A percentile compares a stretch with the other conserved stretches of the same genome.
Conservation (phyloP, 352 stramenopile genomes). For the Phytophthora pini region DNA sequence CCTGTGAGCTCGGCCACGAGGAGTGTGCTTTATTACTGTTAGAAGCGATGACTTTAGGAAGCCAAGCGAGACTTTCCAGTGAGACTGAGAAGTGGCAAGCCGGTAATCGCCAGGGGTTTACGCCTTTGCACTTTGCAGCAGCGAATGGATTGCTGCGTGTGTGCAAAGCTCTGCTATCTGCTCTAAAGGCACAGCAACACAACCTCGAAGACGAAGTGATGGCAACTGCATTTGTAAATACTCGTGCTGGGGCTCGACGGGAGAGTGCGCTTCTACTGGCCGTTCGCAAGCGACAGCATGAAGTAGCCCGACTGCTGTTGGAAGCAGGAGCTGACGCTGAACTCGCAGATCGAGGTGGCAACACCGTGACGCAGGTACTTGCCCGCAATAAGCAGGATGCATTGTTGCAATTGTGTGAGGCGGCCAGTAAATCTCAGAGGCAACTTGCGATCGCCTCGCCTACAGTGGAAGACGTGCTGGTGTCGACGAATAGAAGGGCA, state of each 20-base stretch:
- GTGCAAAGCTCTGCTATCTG: constrained; percentile 42
- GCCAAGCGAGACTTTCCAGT: neutral
- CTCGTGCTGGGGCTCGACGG: constrained; percentile 38
- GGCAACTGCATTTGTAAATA: constrained; percentile 37
- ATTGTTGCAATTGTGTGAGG: constrained; percentile 51
- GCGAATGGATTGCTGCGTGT: constrained; percentile 46
- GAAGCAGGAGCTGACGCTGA: constrained; percentile 49
- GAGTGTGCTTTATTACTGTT: constrained; percentile 60
- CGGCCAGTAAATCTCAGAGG: constrained; percentile 25
- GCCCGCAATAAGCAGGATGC: constrained; percentile 55
- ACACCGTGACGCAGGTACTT: constrained; percentile 58
- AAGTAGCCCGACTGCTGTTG: constrained; percentile 51
- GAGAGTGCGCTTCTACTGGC: constrained; percentile 75
- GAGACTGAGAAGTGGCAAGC: constrained; percentile 44
- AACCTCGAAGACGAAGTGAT: constrained; percentile 46
- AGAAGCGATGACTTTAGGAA: constrained; percentile 13
- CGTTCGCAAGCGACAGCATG: constrained; percentile 59
- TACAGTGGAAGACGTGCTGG: constrained; percentile 15
- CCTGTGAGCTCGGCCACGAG: constrained; percentile 60
- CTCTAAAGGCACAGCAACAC: constrained; percentile 42
- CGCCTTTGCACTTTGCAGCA: constrained; percentile 66
- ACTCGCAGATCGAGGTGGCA: constrained; percentile 56
- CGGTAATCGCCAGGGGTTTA: constrained; percentile 61
- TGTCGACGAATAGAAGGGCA: neutral
- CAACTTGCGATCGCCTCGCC: constrained; percentile 16